Evolutionary conservation across 2,329 filamentous ascomycete species (phyloP).

Genomic region (Stemphylium beticola): DNA sequence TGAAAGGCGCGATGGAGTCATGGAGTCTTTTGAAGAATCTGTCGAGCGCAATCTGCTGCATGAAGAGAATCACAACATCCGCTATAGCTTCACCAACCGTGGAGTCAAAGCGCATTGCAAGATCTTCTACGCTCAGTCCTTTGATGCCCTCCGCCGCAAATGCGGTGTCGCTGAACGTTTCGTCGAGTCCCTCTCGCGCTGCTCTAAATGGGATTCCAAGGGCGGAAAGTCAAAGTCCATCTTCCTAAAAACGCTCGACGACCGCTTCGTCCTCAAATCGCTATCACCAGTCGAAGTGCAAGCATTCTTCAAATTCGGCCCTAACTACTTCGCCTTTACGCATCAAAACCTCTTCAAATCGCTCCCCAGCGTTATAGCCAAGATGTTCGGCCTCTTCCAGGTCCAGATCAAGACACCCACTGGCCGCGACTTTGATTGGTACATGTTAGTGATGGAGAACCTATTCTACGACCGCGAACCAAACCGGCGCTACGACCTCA

Average conservation of each 20-base stretch:
- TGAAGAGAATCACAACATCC: slow-evolving; percentile 87
- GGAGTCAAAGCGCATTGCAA: slow-evolving; percentile 97
- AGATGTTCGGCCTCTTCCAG: slow-evolving; percentile 99
- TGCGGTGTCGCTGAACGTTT: slow-evolving; percentile 94
- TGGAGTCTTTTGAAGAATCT: slow-evolving; percentile 64
- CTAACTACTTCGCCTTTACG: slow-evolving; percentile 97
- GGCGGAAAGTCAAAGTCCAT: slow-evolving; percentile 98
- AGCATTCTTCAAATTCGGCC: slow-evolving; percentile 93
- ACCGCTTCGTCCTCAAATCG: slow-evolving; percentile 90
- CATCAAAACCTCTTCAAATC: slow-evolving; percentile 92
- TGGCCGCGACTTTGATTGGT: slow-evolving; percentile 91
- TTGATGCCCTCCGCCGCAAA: slow-evolving; percentile 90
- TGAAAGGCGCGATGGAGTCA: slow-evolving; percentile 13
- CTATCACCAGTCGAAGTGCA: slow-evolving; percentile 90
- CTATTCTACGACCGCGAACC: slow-evolving; percentile 94
- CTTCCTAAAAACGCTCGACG: slow-evolving; percentile 94
- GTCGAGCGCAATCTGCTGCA: slow-evolving; percentile 86
- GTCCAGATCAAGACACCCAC: slow-evolving; percentile 97
- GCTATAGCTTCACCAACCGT: slow-evolving; percentile 93
- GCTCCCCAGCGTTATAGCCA: slow-evolving; percentile 93
- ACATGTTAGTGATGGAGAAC: slow-evolving; percentile 95
- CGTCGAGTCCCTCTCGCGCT: slow-evolving; percentile 91
- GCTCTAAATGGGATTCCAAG: slow-evolving; percentile 97
- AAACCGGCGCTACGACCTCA: slow-evolving; percentile 83
- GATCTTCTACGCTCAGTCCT: slow-evolving; percentile 98